Evolutionary conservation across 2,329 filamentous ascomycete genomes (phyloP).

Genomic region (Penicillium sp.): DNA sequence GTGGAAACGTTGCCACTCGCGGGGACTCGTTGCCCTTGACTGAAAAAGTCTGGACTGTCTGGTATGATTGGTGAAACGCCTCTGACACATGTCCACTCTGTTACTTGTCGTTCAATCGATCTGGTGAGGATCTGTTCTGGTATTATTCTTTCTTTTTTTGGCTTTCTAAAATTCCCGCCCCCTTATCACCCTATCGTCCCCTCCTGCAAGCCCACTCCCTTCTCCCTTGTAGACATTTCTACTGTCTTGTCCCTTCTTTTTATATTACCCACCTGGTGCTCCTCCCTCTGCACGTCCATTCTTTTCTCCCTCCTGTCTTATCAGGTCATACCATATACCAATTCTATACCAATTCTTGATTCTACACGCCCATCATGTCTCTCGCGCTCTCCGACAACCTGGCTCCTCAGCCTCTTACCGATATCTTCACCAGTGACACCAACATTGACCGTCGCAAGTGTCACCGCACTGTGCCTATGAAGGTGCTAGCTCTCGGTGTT

Average conservation of each 20-base stretch:
- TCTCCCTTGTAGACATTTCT: conserved; percentile 22
- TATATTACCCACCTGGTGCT: conserved; percentile 11
- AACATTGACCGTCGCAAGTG: conserved; percentile 63
- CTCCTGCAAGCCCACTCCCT: conserved; percentile 4
- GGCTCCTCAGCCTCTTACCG: conserved; percentile 39
- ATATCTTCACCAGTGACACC: conserved; percentile 57
- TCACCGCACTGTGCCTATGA: conserved; percentile 64
- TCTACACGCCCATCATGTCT: conserved; percentile 26
- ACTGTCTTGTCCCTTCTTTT: conserved; percentile 22
- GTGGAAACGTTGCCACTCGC: conserved; percentile 20
- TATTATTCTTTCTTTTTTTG: conserved; percentile 9
- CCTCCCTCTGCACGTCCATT: conserved; percentile 5
- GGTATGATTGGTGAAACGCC: conserved; percentile 13
- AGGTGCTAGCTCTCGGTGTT: conserved; percentile 64
- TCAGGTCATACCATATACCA: neutral
- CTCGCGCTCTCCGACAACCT: conserved; percentile 36
- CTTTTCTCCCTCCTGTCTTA: conserved; percentile 6
- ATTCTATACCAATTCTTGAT: neutral
- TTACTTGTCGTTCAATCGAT: conserved; percentile 17
- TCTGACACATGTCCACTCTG: conserved; percentile 23
- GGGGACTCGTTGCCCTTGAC: conserved; percentile 10
- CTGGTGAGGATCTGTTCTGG: conserved; percentile 10
- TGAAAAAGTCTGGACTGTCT: conserved; percentile 7
- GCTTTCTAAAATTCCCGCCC: conserved; percentile 7
- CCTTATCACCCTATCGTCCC: conserved; percentile 19